These are phyloP conservation scores for Ramularia endophylla DNA, from an alignment of 2,329 filamentous ascomycete genomes.

Conservation along the genomic window DNA sequence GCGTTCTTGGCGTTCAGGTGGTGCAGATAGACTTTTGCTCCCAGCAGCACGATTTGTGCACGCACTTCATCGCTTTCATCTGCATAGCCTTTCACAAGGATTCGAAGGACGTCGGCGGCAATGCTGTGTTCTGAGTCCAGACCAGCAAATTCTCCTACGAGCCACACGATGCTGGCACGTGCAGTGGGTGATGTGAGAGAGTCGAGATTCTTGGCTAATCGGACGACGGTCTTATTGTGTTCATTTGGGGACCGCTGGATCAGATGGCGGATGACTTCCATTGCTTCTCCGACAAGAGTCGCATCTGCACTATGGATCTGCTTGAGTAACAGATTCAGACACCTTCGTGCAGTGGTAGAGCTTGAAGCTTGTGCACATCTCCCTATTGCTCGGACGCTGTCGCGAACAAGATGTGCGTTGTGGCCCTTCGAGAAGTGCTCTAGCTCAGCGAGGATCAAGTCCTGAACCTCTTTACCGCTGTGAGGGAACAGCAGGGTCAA, in stretches of 20 bases:
- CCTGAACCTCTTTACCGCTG: conserved; percentile 67
- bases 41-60: conserved; percentile 83
- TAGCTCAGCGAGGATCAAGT: conserved; percentile 82
- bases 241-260: conserved; percentile 83
- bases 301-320: conserved; percentile 87
- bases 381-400: conserved; percentile 88
- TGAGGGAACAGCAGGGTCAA: conserved; percentile 88
- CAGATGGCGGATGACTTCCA: conserved; percentile 91
- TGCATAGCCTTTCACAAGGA: conserved; percentile 77
- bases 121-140: conserved; percentile 74
- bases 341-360: conserved; percentile 64
- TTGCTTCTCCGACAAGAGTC: conserved; percentile 80
- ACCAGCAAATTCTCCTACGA: conserved; percentile 90
- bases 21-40: conserved; percentile 94
- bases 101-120: conserved; percentile 83
- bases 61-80: conserved; percentile 82
- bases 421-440: conserved; percentile 81
- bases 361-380: conserved; percentile 77
- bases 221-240: conserved; percentile 79
- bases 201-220: conserved; percentile 85
- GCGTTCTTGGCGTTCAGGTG: conserved; percentile 61
- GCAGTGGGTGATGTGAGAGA: conserved; percentile 81
- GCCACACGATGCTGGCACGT: conserved; percentile 91
- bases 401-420: conserved; percentile 73
- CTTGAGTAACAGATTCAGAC: conserved; percentile 72